phyloP scores from a whole-genome alignment of 495 filamentous ascomycete genomes.

The Sporormia fimetaria region DNA sequence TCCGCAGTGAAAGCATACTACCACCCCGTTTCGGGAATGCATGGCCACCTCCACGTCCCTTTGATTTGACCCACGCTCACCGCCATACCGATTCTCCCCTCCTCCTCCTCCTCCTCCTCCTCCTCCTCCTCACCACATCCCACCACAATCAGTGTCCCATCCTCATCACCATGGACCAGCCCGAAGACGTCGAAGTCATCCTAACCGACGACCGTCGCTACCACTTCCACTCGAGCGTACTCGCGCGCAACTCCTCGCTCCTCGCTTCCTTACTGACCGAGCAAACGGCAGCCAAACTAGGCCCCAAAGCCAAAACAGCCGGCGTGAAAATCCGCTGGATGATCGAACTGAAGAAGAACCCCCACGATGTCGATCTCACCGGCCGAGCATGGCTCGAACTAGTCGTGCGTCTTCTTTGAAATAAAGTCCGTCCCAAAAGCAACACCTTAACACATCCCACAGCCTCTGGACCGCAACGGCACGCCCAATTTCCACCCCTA shows the following conservation, averaged over 20 bases:
- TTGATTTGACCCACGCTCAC: too few species aligned
- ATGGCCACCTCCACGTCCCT: too few species aligned
- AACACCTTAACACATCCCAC: too few species aligned
- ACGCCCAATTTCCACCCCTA: neutral
- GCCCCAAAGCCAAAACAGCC: slow-evolving; percentile 6
- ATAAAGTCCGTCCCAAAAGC: neutral
- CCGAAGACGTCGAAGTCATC: slow-evolving; percentile 28
- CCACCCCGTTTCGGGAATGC: too few species aligned
- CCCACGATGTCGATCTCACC: slow-evolving; percentile 3
- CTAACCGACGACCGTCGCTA: slow-evolving; percentile 21
- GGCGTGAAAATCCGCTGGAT: slow-evolving; percentile 24
- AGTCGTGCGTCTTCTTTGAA: slow-evolving; percentile 7
- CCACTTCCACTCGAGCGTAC: slow-evolving; percentile 22
- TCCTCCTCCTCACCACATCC: too few species aligned
- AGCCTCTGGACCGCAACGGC: slow-evolving; percentile 14
- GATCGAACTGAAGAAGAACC: slow-evolving; percentile 16
- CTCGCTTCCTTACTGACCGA: slow-evolving; percentile 16
- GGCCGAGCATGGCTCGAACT: slow-evolving; percentile 17
- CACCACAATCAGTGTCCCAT: neutral
- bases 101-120: too few species aligned
- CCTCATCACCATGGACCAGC: neutral
- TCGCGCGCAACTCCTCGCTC: slow-evolving; percentile 14
- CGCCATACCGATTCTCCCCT: too few species aligned
- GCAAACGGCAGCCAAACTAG: slow-evolving; percentile 10
- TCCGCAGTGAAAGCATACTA: too few species aligned